These are phyloP conservation scores for Emergomyces africanus DNA, from an alignment of 2,329 filamentous ascomycete species.

Conservation along the genomic window DNA sequence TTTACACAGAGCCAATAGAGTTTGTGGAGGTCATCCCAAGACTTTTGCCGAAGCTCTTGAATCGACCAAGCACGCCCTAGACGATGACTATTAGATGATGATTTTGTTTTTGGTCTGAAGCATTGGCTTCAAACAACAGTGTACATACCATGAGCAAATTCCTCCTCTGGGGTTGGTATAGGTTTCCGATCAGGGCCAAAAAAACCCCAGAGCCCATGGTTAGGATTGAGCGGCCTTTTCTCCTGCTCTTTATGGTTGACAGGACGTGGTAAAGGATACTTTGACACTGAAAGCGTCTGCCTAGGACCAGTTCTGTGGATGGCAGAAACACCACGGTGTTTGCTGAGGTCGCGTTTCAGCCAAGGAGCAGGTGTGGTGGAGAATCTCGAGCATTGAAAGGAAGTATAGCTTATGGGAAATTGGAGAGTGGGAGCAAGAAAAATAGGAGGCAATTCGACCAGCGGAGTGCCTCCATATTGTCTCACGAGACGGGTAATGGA, in stretches of 20 bases:
- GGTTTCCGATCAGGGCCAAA: conserved; percentile 59
- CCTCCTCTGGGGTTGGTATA: conserved; percentile 60
- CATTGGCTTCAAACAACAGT: not conserved
- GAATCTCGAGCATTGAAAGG: conserved; percentile 8
- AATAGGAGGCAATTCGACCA: conserved; percentile 29
- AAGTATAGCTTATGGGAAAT: conserved; percentile 2
- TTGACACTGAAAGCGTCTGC: conserved; percentile 60
- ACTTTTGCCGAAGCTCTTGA: conserved; percentile 75
- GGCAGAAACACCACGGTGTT: conserved; percentile 66
- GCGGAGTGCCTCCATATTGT: conserved; percentile 20
- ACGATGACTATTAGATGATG: not conserved
- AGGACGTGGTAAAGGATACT: conserved; percentile 41
- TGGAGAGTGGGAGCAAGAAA: conserved; percentile 30
- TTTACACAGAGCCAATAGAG: conserved; percentile 92
- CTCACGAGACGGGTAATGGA: conserved; percentile 21
- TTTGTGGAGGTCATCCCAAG: conserved; percentile 82
- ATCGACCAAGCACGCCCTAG: conserved; percentile 67
- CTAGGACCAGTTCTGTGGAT: conserved; percentile 64
- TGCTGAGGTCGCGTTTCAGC: conserved; percentile 59
- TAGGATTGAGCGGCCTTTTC: conserved; percentile 42
- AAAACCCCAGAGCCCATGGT: conserved; percentile 89
- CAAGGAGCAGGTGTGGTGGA: conserved; percentile 20
- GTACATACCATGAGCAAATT: conserved; percentile 51
- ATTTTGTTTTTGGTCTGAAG: not conserved
- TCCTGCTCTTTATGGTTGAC: conserved; percentile 42